Evolutionary conservation across 139 green algal species (phyloP), one percentile per base, ranked within the genome.

Genomic region (Chlamydomonas schloesseri): DNA sequence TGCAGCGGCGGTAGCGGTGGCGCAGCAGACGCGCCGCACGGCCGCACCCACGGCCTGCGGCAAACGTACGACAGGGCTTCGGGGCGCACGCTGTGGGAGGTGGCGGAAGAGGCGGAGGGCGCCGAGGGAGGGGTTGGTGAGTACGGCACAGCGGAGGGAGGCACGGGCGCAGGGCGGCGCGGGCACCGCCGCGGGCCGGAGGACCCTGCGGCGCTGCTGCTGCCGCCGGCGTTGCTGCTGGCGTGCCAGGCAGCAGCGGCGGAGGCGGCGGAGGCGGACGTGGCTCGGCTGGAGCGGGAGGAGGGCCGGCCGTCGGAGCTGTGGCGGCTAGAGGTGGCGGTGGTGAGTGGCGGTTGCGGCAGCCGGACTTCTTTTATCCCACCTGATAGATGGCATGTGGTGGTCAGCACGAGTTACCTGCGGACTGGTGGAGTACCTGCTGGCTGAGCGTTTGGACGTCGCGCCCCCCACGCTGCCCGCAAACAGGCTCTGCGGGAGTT

Each of bases 301-400:
- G 79, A 68, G 79, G 79, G 4, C 4, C 28, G 62, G 29, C 31
- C 28, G 23, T 11, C 26, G 24, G 79, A 69, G 65, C 20, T 85
- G 46, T 85, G 79, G 79, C 65, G 67, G 21, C 14, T 85, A 18
- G 79, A 85, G 47, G 79, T 85, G 20, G 47, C 47, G 31, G 23
- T 31, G 79, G 79, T 85, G 79, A 69, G 79, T 50, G 42, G 42
- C 6, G 42, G 42, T n/a, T n/a, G n/a, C n/a, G n/a, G n/a, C n/a
- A n/a, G n/a, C n/a, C n/a, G n/a, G n/a, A n/a, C n/a, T n/a, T n/a
- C n/a, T n/a, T n/a, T n/a, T n/a, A n/a, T n/a, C n/a, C n/a, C n/a
- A n/a, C n/a, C n/a, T n/a, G n/a, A n/a, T n/a, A n/a, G n/a, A n/a
- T n/a, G n/a, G n/a, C n/a, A n/a, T n/a, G n/a, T n/a, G n/a, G n/a